These are phyloP conservation scores for Xylaria intraflava DNA, from an alignment of 495 filamentous ascomycete species.

Conservation along the genomic window DNA sequence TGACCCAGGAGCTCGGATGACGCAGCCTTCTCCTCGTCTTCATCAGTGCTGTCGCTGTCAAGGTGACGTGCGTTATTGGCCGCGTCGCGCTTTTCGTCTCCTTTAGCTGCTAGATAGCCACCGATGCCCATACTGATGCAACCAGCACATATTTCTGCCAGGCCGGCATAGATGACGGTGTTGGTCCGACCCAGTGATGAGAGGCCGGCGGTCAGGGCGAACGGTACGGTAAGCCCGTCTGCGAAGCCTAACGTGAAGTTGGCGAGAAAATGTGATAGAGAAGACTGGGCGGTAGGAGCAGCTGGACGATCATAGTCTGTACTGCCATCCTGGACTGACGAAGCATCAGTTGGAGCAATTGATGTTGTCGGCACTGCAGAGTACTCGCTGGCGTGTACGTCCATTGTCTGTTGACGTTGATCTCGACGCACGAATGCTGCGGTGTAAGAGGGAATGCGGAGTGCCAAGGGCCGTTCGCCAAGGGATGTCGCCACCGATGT, in stretches of 20 bases:
- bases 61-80: neutral
- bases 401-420: too few species aligned
- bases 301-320: slow-evolving; percentile 2
- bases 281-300: neutral
- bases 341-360: neutral
- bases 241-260: slow-evolving; percentile 50
- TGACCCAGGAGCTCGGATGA: neutral
- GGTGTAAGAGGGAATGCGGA: too few species aligned
- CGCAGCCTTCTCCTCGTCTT: neutral
- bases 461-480: too few species aligned
- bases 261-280: slow-evolving; percentile 29
- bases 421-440: too few species aligned
- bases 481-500: too few species aligned
- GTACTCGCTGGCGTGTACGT: slow-evolving; percentile 12
- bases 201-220: slow-evolving; percentile 57
- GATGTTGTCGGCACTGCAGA: slow-evolving; percentile 12
- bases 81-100: slow-evolving; percentile 42
- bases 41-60: slow-evolving; percentile 1
- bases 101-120: slow-evolving; percentile 64
- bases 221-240: slow-evolving; percentile 60
- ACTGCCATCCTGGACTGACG: neutral
- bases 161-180: slow-evolving; percentile 62
- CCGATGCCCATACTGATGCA: slow-evolving; percentile 67
- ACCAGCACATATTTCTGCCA: slow-evolving; percentile 62
- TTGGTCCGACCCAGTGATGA: slow-evolving; percentile 54